Conservation (phyloP, 2,329 filamentous ascomycete genomes). For the Cadophora luteo-olivacea region DNA sequence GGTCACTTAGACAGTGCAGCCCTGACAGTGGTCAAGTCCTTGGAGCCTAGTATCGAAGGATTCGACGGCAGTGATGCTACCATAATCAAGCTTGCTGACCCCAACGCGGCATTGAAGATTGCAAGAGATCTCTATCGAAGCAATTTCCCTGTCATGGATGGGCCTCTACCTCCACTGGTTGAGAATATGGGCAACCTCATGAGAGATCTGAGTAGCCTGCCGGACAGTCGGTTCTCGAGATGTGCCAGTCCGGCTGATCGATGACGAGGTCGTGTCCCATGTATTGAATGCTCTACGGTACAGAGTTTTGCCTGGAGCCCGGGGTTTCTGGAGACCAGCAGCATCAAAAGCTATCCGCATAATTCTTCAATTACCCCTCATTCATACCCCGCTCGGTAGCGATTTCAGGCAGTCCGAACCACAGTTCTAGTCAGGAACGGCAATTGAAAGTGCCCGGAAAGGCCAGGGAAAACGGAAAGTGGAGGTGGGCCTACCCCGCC, state of each 20-base stretch:
- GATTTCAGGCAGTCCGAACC: too few species aligned
- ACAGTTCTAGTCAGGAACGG: too few species aligned
- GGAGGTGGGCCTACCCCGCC: too few species aligned
- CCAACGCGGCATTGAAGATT: conserved; percentile 52
- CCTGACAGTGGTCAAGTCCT: neutral
- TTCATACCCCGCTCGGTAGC: too few species aligned
- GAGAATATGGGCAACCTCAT: conserved; percentile 72
- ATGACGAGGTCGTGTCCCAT: neutral
- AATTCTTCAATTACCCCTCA: too few species aligned
- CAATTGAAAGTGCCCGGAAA: too few species aligned
- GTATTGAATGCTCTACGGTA: neutral
- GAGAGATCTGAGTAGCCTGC: conserved; percentile 62
- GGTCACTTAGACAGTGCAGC: conserved; percentile 2
- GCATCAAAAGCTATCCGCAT: too few species aligned
- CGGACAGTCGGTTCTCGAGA: conserved; percentile 42
- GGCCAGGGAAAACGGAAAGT: too few species aligned
- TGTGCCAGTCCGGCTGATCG: conserved; percentile 12
- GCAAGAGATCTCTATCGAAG: conserved; percentile 61
- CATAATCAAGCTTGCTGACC: neutral
- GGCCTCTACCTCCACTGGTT: conserved; percentile 64
- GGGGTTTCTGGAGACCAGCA: neutral
- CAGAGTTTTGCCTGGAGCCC: neutral
- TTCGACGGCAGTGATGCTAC: neutral
- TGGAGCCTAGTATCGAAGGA: neutral
- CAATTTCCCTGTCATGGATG: conserved; percentile 56